phyloP scores from a whole-genome alignment of 768 basidiomycete genomes.

The Coprinellus micaceus region DNA sequence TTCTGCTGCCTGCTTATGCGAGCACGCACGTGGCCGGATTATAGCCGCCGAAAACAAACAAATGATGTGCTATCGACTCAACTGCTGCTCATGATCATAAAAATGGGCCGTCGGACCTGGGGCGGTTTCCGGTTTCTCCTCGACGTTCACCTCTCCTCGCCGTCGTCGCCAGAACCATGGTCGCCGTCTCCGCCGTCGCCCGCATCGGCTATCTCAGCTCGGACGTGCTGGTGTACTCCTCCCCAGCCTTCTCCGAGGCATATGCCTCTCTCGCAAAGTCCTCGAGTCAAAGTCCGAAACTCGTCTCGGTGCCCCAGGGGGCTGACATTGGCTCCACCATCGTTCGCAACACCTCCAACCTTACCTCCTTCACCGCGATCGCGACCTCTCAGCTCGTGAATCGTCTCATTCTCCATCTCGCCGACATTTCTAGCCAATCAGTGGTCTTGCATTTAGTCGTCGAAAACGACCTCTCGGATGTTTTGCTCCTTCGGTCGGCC shows the following conservation, averaged over 20 bases:
- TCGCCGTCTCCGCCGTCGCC: conserved; percentile 43
- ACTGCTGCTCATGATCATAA: conserved; percentile 26
- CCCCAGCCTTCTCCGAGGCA: conserved; percentile 40
- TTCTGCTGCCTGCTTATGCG: not conserved
- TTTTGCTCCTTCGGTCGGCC: conserved; percentile 71
- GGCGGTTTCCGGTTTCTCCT: conserved; percentile 6
- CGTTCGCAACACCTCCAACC: conserved; percentile 42
- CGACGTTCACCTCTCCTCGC: not conserved
- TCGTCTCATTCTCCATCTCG: conserved; percentile 63
- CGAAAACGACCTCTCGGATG: conserved; percentile 64
- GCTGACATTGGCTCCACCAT: conserved; percentile 62
- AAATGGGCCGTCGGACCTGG: conserved; percentile 12
- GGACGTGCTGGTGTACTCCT: conserved; percentile 54
- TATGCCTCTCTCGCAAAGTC: conserved; percentile 33
- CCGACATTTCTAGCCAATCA: conserved; percentile 60
- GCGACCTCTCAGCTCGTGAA: conserved; percentile 51
- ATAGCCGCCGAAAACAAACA: conserved; percentile 25
- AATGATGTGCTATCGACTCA: conserved; percentile 40
- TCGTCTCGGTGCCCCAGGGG: conserved; percentile 55
- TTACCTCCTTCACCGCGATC: conserved; percentile 59
- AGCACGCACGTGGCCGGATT: not conserved
- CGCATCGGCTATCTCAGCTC: conserved; percentile 72
- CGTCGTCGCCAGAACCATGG: conserved; percentile 15
- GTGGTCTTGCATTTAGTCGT: conserved; percentile 72
- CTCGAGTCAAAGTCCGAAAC: conserved; percentile 35